Base-by-base conservation (phyloP, 495 filamentous ascomycete species). In the Penicillium bialowiezense region DNA sequence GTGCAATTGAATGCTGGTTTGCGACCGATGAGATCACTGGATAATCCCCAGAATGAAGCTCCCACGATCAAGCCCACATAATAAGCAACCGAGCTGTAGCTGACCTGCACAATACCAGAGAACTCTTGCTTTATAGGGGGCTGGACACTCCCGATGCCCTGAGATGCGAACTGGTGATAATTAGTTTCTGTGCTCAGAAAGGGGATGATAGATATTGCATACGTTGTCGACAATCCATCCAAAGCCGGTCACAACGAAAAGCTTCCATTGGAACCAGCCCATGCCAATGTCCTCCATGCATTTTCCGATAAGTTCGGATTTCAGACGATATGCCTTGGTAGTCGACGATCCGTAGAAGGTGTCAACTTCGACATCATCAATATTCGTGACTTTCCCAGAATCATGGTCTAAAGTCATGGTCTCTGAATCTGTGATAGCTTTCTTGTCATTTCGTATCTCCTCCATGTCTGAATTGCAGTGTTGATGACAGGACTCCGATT, bases 161-260 rank as follows among this genome's bases (percentile, higher is more conserved):
- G 62, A 0, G 64, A 65, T 36, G 59, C 59, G 31, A 70, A 65
- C 64, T 64, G 21, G 18, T 18, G 3, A 18, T 26, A 4, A 44
- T 42, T 51, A 38, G 37, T 8, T 38, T 17, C 8, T 1, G 6
- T 15, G 5, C 19, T 3, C 1, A 0, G 18, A 17, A 2, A 19
- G 17, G 28, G 35, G 20, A 15, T 3, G n/a, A 28, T 17, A 15
- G 13, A 21, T 53, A 8, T 18, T 13, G 9, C 56, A 12, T 48
- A 64, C 64, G 28, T 67, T 67, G 46, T 70, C 67, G 3, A 70
- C 62, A 17, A 67, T 62, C 59, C 59, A 70, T 23, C 67, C 64
- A 28, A 70, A 70, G 0, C 67, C 67, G 21, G 64, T 65, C 0
- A 67, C 55, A 8, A 64, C 50, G 24, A 65, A 70, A 0, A 70